Percentiles rank a stretch among this genome's conserved stretches.
Conservation (phyloP, 164 flowering plant genomes). For the Cinnamomum chago region DNA sequence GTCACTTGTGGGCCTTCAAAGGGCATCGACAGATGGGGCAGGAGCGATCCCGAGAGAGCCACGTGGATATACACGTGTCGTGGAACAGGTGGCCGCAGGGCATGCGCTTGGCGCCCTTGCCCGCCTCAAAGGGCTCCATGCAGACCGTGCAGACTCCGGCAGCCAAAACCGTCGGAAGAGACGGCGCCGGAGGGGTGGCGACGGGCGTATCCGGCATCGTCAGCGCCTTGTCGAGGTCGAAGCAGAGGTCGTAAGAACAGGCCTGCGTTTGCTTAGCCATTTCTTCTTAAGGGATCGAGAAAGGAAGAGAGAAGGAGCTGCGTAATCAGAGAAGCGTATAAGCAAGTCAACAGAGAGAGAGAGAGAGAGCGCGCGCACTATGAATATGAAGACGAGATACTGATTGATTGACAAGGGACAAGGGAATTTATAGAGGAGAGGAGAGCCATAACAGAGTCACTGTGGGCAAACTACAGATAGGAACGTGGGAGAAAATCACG, state of each 20-base stretch:
- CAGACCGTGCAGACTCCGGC: not conserved
- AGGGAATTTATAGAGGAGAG: not conserved
- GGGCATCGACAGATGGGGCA: slow-evolving; percentile 1
- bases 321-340: too few species aligned
- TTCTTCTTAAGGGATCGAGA: not conserved
- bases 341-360: too few species aligned
- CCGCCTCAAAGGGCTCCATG: not conserved
- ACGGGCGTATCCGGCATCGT: not conserved
- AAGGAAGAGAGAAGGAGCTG: too few species aligned
- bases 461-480: not conserved
- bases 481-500: not conserved
- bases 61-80: not conserved
- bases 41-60: not conserved
- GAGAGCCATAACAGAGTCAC: not conserved
- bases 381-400: too few species aligned
- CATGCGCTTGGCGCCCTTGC: not conserved
- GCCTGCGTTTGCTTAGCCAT: not conserved
- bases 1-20: not conserved
- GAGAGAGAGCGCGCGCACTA: too few species aligned
- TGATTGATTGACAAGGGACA: too few species aligned
- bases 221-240: slow-evolving; percentile 2
- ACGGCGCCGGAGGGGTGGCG: not conserved
- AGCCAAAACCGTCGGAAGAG: not conserved
- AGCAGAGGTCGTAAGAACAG: not conserved
- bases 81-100: slow-evolving; percentile 2